Evolutionary conservation across 1,139 yeast genomes (phyloP), one percentile per base, ranked within the genome.

Genomic region (Saccharomyces hybrid): DNA sequence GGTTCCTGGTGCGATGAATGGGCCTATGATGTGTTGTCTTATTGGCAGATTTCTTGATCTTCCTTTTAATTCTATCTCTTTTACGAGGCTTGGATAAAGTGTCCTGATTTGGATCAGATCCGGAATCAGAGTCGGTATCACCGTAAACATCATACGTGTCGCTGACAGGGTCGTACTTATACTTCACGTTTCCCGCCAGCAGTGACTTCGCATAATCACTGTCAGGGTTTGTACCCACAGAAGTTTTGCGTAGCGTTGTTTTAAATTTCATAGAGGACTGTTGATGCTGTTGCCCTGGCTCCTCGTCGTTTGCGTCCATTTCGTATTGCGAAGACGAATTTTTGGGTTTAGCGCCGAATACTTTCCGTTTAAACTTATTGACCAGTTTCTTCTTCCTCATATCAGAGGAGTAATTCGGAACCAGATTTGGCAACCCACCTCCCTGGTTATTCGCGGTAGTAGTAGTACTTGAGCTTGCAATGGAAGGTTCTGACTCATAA

Each of bases 171-270:
- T 52, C 52, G 4, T 46, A 48, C 14, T 49, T 55, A n/a, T 47
- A 38, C 29, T 44, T 24, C n/a, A 21, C 32, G 21, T 26, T 19
- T 16, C 44, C 24, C 6, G 9, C 44, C 12, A 9, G 26, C 5
- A 16, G 44, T 4, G 24, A 19, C 3, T 16, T 14, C n/a, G 26
- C 12, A 19, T 38, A 21, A 16, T 38, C 24, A 12, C 14, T 38
- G 9, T 19, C 44, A 9, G 44, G 5, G 26, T 9, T 19, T 38
- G 44, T 14, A 9, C 32, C 11, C 11, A 27, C 32, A 21, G 48
- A 47, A 24, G 52, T 54, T 31, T 62, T 53, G 16, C 59, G 57
- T 60, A 62, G 55, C 3, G 65, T 62, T 5, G 64, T 61, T 47
- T 56, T 59, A 32, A 62, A 55, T 24, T 58, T 55, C 48, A 58